phyloP scores from a whole-genome alignment of 1,284 basidiomycete species.

The Farysia itapuensis region DNA sequence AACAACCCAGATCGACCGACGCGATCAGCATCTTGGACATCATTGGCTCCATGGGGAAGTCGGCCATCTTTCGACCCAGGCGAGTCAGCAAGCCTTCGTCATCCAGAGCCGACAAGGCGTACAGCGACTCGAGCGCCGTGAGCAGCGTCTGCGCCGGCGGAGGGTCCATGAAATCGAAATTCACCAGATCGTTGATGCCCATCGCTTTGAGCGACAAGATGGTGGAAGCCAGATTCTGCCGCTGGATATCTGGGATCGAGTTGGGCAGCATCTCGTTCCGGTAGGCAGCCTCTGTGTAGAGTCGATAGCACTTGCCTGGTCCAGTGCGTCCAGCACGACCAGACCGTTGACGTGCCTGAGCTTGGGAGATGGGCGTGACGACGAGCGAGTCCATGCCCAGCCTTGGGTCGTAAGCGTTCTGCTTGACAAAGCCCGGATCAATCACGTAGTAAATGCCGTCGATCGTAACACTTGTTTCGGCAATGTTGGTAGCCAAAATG shows the following conservation, averaged over 20 bases:
- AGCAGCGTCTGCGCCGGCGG: conserved; percentile 94
- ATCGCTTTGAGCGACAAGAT: conserved; percentile 97
- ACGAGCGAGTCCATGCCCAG: conserved; percentile 98
- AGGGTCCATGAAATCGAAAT: conserved; percentile 99
- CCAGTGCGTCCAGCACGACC: conserved; percentile 97
- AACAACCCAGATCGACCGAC: conserved; percentile 91
- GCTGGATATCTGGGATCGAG: conserved; percentile 94
- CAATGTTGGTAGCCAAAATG: conserved; percentile 97
- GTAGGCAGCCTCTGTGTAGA: conserved; percentile 96
- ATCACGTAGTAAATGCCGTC: conserved; percentile 98
- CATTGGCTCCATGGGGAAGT: conserved; percentile 96
- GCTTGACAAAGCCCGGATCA: conserved; percentile 97
- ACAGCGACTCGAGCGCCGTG: conserved; percentile 88
- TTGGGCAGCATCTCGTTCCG: conserved; percentile 99
- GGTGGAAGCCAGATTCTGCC: conserved; percentile 87
- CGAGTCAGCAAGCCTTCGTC: conserved; percentile 93
- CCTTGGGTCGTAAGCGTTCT: conserved; percentile 96
- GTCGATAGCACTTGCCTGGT: conserved; percentile 95
- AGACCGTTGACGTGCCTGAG: conserved; percentile 89
- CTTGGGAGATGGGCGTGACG: conserved; percentile 97
- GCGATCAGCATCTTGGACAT: conserved; percentile 98
- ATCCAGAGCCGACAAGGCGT: conserved; percentile 91
- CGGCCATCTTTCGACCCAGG: conserved; percentile 96
- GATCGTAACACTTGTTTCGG: conserved; percentile 96
- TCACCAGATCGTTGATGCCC: conserved; percentile 96